A percentile compares a stretch with the other conserved stretches of the same genome.
These are phyloP conservation scores for Fusarium pseudonygamai DNA, from an alignment of 2,329 filamentous ascomycete species.

Conservation along the genomic window DNA sequence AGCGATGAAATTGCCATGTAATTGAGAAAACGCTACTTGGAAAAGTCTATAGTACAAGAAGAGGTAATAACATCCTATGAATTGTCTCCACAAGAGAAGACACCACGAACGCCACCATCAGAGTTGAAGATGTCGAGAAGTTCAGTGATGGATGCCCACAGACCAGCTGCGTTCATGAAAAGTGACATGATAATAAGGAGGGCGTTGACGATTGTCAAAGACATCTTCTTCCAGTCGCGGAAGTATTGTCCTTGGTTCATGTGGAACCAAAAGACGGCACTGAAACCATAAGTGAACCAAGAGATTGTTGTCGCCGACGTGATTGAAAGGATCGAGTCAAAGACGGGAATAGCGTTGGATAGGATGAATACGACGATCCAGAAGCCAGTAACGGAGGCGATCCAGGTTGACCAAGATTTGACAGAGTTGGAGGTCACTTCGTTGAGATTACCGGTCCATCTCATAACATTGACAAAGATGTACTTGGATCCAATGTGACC, in stretches of 20 bases:
- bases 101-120: slow-evolving; percentile 25
- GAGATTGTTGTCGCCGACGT: slow-evolving; percentile 42
- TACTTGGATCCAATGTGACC: slow-evolving; percentile 44
- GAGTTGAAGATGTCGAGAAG: slow-evolving; percentile 36
- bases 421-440: slow-evolving; percentile 35
- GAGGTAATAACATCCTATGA: neutral
- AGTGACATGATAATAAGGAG: slow-evolving; percentile 34
- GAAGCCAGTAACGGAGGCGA: slow-evolving; percentile 37
- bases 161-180: slow-evolving; percentile 41
- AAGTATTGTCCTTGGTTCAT: slow-evolving; percentile 33
- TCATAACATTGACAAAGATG: slow-evolving; percentile 34
- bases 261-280: slow-evolving; percentile 42
- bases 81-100: slow-evolving; percentile 40
- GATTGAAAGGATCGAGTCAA: slow-evolving; percentile 43
- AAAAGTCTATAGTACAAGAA: neutral
- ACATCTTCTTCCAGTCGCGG: slow-evolving; percentile 37
- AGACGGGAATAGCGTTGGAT: slow-evolving; percentile 44
- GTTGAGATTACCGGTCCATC: slow-evolving; percentile 23
- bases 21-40: neutral
- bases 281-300: slow-evolving; percentile 42
- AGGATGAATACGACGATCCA: slow-evolving; percentile 42
- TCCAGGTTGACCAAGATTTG: slow-evolving; percentile 42
- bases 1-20: neutral
- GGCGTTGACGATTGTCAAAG: slow-evolving; percentile 30
- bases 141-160: slow-evolving; percentile 41